phyloP scores from a whole-genome alignment of 768 basidiomycete genomes.

The Tricholoma flavovirens region DNA sequence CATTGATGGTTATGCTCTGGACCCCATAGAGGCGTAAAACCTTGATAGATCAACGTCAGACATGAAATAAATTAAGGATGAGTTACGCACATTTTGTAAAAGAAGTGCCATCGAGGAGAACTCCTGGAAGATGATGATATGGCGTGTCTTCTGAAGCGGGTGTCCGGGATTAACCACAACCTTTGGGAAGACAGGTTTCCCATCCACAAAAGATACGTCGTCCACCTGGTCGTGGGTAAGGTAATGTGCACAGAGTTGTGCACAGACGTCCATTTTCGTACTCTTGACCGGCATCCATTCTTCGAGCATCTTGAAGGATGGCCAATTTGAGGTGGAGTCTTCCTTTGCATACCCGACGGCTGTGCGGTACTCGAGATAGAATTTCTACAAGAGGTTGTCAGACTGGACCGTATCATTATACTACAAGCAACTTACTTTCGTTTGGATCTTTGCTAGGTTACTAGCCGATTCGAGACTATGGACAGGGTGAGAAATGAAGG shows the following conservation, averaged over 20 bases:
- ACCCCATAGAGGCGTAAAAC: slow-evolving; percentile 6
- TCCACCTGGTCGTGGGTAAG: slow-evolving; percentile 8
- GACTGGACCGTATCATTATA: background rate
- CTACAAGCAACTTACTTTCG: background rate
- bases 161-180: background rate
- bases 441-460: too few relatives aligned
- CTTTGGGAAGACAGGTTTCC: slow-evolving; percentile 1
- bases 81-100: slow-evolving; percentile 13
- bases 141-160: background rate
- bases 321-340: slow-evolving; percentile 1
- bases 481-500: too few relatives aligned
- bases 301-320: slow-evolving; percentile 4
- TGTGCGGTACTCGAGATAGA: too few relatives aligned
- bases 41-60: background rate
- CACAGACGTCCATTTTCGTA: slow-evolving; percentile 11
- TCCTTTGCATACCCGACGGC: background rate
- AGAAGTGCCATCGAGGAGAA: slow-evolving; percentile 13
- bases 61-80: background rate
- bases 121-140: slow-evolving; percentile 10
- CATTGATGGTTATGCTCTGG: slow-evolving; percentile 8
- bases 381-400: too few relatives aligned
- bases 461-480: background rate
- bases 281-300: slow-evolving; percentile 6
- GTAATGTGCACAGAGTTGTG: too few relatives aligned
- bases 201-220: slow-evolving; percentile 3